These are phyloP conservation scores for Phanerochaete carnosa DNA, from an alignment of 768 basidiomycete genomes.

Conservation along the genomic window DNA sequence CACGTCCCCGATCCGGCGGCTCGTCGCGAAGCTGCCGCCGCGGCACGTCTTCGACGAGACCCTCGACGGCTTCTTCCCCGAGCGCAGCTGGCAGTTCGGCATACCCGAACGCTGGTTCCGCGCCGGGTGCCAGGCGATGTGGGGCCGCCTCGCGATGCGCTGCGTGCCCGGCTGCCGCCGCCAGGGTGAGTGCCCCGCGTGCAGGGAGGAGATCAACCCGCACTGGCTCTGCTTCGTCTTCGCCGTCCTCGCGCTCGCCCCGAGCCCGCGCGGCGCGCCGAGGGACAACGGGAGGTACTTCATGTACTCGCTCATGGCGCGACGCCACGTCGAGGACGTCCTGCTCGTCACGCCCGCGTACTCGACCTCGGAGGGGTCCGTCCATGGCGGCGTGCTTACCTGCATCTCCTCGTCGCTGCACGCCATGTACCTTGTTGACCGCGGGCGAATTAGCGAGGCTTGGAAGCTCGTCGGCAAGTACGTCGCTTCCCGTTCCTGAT, in stretches of 20 bases:
- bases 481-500: neutral
- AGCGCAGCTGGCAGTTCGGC: conserved; percentile 49
- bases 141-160: conserved; percentile 33
- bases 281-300: conserved; percentile 31
- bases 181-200: conserved; percentile 18
- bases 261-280: conserved; percentile 16
- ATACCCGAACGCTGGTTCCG: conserved; percentile 49
- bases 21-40: conserved; percentile 28
- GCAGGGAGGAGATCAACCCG: conserved; percentile 39
- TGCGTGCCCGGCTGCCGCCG: conserved; percentile 23
- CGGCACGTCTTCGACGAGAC: conserved; percentile 13
- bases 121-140: conserved; percentile 42
- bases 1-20: conserved; percentile 26
- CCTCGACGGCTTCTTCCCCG: conserved; percentile 36
- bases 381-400: conserved; percentile 41
- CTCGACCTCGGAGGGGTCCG: conserved; percentile 13
- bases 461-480: conserved; percentile 26
- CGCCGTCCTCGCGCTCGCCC: conserved; percentile 42
- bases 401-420: conserved; percentile 46
- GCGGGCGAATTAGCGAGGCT: conserved; percentile 43
- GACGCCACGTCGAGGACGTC: conserved; percentile 44
- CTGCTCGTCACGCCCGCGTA: conserved; percentile 19
- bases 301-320: conserved; percentile 41
- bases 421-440: conserved; percentile 41
- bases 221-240: conserved; percentile 52